Percentiles rank a stretch among this genome's conserved stretches.
These are phyloP conservation scores for Lactarius sp. DNA, from an alignment of 768 basidiomycete species.

Conservation along the genomic window DNA sequence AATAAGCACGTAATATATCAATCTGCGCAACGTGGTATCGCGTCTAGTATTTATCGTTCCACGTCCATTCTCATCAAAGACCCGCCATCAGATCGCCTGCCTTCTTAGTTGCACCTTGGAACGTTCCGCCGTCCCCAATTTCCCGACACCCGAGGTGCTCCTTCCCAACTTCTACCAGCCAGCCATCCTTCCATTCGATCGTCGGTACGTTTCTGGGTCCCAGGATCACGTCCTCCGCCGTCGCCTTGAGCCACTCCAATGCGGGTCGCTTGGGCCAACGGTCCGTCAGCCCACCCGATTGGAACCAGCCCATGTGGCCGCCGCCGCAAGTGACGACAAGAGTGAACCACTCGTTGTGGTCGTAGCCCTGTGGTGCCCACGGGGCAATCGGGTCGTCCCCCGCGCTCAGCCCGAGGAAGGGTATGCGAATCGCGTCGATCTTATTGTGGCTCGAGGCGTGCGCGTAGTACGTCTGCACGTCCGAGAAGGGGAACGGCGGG, in stretches of 20 bases:
- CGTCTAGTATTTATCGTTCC: too few relatives aligned
- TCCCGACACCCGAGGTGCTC: conserved; percentile 56
- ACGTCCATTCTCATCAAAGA: conserved; percentile 22
- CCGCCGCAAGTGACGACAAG: conserved; percentile 68
- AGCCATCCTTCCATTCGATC: conserved; percentile 54
- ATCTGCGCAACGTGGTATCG: too few relatives aligned
- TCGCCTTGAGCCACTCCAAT: conserved; percentile 65
- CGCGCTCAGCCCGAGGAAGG: conserved; percentile 74
- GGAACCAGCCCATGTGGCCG: conserved; percentile 88
- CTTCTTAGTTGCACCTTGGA: background rate
- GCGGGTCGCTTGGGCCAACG: conserved; percentile 72
- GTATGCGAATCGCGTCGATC: conserved; percentile 57
- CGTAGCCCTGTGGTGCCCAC: conserved; percentile 53
- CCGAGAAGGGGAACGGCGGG: conserved; percentile 44
- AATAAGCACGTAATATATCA: too few relatives aligned
- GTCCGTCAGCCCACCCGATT: conserved; percentile 34
- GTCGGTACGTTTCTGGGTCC: conserved; percentile 33
- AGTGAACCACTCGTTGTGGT: conserved; percentile 48
- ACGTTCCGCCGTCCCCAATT: conserved; percentile 44
- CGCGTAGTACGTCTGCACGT: conserved; percentile 45
- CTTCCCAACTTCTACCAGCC: conserved; percentile 46
- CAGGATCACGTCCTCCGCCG: conserved; percentile 48
- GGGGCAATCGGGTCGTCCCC: conserved; percentile 80
- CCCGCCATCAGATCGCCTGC: conserved; percentile 12
- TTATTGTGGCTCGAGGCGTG: conserved; percentile 59